A percentile compares a stretch with the other conserved stretches of the same genome.
phyloP scores from a whole-genome alignment of 2,329 filamentous ascomycete species.

The Pochonia chlamydosporia region DNA sequence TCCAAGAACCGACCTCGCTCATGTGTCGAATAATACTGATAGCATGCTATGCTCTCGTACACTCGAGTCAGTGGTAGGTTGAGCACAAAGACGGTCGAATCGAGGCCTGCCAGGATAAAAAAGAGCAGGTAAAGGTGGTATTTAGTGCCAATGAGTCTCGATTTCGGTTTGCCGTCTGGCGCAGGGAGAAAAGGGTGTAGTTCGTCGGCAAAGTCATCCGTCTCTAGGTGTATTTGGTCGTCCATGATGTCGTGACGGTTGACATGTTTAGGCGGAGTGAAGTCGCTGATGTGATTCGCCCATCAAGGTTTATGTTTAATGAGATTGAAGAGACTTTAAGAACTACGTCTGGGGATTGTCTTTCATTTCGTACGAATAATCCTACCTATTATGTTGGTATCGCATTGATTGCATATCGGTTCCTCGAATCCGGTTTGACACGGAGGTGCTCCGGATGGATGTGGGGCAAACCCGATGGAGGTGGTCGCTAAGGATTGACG shows the following conservation, averaged over 20 bases:
- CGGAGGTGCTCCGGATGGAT: background rate
- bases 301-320: no score
- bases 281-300: no score
- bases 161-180: background rate
- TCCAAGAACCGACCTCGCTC: background rate
- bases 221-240: background rate
- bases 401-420: no score
- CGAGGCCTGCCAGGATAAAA: conserved; percentile 1
- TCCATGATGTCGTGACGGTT: background rate
- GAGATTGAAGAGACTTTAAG: no score
- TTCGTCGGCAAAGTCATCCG: background rate
- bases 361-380: no score
- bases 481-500: background rate
- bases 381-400: no score
- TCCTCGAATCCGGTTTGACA: background rate
- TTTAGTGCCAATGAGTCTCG: background rate
- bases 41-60: conserved; percentile 5
- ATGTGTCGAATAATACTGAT: conserved; percentile 1
- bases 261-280: background rate
- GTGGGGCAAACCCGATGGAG: background rate
- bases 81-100: conserved; percentile 3
- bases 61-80: conserved; percentile 1
- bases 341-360: no score
- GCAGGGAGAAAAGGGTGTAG: background rate
- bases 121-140: background rate